Evolutionary conservation across 495 filamentous ascomycete species (phyloP).

Genomic region (Podospora conica): DNA sequence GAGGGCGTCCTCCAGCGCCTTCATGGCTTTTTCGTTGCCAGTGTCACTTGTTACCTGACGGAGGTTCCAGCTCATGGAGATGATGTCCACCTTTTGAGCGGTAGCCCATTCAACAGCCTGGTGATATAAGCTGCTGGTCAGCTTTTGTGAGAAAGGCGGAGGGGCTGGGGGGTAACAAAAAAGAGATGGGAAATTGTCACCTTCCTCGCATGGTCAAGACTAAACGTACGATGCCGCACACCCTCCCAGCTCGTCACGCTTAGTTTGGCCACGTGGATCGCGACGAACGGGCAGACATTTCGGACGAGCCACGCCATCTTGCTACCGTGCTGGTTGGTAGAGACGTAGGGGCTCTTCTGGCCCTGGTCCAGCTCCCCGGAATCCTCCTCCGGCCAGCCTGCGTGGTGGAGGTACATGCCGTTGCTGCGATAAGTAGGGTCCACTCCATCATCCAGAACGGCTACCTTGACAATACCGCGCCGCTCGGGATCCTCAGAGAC

Average conservation of each 20-base stretch:
- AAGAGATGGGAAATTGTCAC: neutral
- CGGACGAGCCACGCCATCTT: neutral
- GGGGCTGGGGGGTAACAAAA: neutral
- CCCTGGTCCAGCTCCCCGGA: neutral
- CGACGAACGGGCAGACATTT: neutral
- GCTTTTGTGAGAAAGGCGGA: too few relatives aligned
- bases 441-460: neutral
- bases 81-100: neutral
- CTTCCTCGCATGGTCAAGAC: neutral
- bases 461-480: neutral
- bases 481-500: neutral
- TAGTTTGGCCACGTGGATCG: neutral
- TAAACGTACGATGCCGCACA: neutral
- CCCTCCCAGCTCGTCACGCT: neutral
- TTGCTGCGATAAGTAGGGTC: neutral
- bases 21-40: neutral
- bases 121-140: neutral
- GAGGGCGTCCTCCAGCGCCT: neutral
- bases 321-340: neutral
- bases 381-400: neutral
- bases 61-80: neutral
- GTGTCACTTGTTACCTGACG: neutral
- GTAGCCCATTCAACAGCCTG: neutral
- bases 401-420: neutral
- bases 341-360: neutral